phyloP scores from a whole-genome alignment of 1,284 basidiomycete species.

The Violaceomyces palustris region DNA sequence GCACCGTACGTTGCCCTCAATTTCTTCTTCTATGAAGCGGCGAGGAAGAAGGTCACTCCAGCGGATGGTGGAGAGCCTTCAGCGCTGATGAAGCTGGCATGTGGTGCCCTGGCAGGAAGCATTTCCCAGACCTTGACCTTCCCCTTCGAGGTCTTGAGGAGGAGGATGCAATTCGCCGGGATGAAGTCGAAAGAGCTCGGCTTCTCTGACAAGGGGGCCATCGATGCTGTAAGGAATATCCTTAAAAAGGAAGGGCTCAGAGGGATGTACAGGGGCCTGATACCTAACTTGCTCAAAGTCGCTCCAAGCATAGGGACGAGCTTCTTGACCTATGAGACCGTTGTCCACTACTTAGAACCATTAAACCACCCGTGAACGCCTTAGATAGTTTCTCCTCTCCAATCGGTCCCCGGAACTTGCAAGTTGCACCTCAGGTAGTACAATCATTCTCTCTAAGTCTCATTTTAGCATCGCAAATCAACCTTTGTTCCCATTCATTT shows the following conservation, averaged over 20 bases:
- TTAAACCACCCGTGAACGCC: no score
- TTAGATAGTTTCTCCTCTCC: no score
- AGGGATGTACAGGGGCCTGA: conserved; percentile 78
- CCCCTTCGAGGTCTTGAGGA: conserved; percentile 85
- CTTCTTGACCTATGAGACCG: conserved; percentile 45
- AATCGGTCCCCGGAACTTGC: no score
- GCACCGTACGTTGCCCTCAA: conserved; percentile 72
- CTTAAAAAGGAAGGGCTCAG: conserved; percentile 67
- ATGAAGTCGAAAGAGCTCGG: conserved; percentile 62
- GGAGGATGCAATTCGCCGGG: conserved; percentile 93
- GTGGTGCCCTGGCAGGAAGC: conserved; percentile 59
- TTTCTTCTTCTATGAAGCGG: conserved; percentile 50
- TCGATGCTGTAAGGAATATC: conserved; percentile 68
- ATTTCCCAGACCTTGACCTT: conserved; percentile 92
- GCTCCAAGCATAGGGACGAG: conserved; percentile 49
- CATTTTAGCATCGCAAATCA: no score
- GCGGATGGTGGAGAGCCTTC: conserved; percentile 40
- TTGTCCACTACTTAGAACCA: conserved; percentile 4
- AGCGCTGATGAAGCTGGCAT: conserved; percentile 52
- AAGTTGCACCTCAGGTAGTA: no score
- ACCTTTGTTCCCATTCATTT: no score
- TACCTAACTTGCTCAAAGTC: conserved; percentile 81
- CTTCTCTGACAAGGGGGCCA: conserved; percentile 65
- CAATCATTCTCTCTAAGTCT: no score
- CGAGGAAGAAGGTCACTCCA: conserved; percentile 38